Percentiles rank a stretch among this genome's conserved stretches.
phyloP scores from a whole-genome alignment of 768 basidiomycete genomes.

The Pleurotus tuber-regium region DNA sequence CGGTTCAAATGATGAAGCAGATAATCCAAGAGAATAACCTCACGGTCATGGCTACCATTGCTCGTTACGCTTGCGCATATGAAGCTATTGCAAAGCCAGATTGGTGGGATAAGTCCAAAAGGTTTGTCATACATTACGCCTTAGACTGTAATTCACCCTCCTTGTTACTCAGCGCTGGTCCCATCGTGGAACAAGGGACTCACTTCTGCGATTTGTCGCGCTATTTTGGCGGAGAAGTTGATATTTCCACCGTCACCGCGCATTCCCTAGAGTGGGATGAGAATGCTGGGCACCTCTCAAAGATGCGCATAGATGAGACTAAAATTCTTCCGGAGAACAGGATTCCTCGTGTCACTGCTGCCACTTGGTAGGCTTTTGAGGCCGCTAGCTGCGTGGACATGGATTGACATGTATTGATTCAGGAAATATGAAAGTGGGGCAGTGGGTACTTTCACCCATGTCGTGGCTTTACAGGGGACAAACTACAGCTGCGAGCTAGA shows the following conservation, averaged over 20 bases:
- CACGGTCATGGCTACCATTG: slow-evolving; percentile 94
- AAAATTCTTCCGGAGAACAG: slow-evolving; percentile 84
- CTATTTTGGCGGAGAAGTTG: slow-evolving; percentile 96
- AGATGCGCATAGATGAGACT: slow-evolving; percentile 80
- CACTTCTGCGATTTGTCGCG: slow-evolving; percentile 97
- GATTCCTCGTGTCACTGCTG: slow-evolving; percentile 90
- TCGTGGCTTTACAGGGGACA: slow-evolving; percentile 87
- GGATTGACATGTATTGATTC: slow-evolving; percentile 5
- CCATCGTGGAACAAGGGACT: slow-evolving; percentile 89
- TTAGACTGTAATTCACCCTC: slow-evolving; percentile 1
- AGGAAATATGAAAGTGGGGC: slow-evolving; percentile 97
- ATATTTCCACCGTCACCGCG: slow-evolving; percentile 74
- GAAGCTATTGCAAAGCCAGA: slow-evolving; percentile 76
- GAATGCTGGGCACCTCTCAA: slow-evolving; percentile 79
- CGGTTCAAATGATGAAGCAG: slow-evolving; percentile 94
- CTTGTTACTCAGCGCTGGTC: slow-evolving; percentile 61
- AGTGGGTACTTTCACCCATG: slow-evolving; percentile 88
- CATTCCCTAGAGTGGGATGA: slow-evolving; percentile 94
- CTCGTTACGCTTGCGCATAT: slow-evolving; percentile 91
- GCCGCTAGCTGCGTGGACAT: neutral
- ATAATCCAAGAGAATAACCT: slow-evolving; percentile 94
- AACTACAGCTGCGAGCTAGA: slow-evolving; percentile 96
- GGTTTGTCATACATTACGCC: slow-evolving; percentile 33
- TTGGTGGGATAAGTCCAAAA: slow-evolving; percentile 94
- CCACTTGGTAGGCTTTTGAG: slow-evolving; percentile 71